Base-by-base conservation (phyloP, 2,329 filamentous ascomycete genomes). In the Colletotrichum costaricense region DNA sequence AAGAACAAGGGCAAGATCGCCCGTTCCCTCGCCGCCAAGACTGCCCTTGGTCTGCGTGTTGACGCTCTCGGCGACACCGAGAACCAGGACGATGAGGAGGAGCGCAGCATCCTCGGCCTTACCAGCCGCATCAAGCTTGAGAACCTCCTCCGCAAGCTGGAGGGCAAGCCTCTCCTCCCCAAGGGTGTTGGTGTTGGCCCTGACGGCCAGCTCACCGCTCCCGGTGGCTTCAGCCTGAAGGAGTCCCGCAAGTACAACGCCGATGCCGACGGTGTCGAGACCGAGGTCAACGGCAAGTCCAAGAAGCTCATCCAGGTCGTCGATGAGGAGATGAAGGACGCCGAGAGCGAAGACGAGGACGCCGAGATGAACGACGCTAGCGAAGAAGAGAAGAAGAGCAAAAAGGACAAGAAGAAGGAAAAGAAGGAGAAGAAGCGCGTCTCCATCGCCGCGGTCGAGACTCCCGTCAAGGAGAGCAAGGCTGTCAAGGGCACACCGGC, bases 1-100 rank as follows among this genome's bases (percentile, higher is more conserved):
- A 96, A 95, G 88, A 98, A 98, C 89, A 99, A 99, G 92, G 97
- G 97, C 79, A 99, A 99, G 89, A 98, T 99, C 81, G 97, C 97
- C 55, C 94, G 97, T 89, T 95, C 98, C 88, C 90, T 99, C 74
- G 94, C 97, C 62, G 93, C 96, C 78, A 98, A 98, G 89, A 92
- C 96, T 59, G 95, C 97, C 30, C 91, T 99, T 63, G 95, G 95
- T 88, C 88, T 98, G 62, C 95, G 97, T 85, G 94, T 98, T 63
- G 97, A 99, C 83, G 95, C 97, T 33, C 91, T 88, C 28, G 80
- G 82, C 22, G 80, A 90, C 75, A 89, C 89, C 59, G 90, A 93
- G 70, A 91, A 90, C 73, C 88, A 93, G 73, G 91, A 93, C 62
- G 94, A 96, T 33, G 97, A 99, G 78, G 96, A 99, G 82, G 95